A percentile compares a stretch with the other conserved stretches of the same genome.
Conservation (phyloP, 2,329 filamentous ascomycete genomes). For the Diaporthe citrichinensis region DNA sequence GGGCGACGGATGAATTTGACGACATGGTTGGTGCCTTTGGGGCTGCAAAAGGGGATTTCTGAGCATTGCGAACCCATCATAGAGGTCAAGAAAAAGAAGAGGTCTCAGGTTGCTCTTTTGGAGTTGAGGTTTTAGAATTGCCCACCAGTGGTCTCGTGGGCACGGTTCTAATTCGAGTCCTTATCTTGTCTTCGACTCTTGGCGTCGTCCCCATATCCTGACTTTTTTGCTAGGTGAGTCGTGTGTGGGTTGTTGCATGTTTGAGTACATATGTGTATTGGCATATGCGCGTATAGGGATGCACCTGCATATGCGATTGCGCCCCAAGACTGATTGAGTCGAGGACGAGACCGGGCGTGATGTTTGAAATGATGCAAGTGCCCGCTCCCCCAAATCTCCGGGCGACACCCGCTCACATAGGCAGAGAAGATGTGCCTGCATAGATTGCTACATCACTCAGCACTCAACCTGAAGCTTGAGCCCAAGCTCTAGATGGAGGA, state of each 20-base stretch:
- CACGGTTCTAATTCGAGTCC: slow-evolving; percentile 13
- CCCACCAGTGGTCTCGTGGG: neutral
- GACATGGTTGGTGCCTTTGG: slow-evolving; percentile 24
- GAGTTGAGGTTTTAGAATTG: slow-evolving; percentile 40
- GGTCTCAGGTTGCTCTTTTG: slow-evolving; percentile 32
- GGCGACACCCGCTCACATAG: neutral
- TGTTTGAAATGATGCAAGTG: neutral
- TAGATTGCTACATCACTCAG: neutral
- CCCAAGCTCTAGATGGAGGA: neutral
- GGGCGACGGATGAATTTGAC: slow-evolving; percentile 37
- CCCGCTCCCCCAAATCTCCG: neutral
- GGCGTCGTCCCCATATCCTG: neutral
- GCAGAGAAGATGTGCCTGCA: neutral
- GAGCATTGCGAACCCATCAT: slow-evolving; percentile 36
- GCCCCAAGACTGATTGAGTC: neutral
- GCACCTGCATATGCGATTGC: neutral
- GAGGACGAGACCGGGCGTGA: neutral
- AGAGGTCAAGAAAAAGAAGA: slow-evolving; percentile 34
- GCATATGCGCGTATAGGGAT: neutral
- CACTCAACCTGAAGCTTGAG: neutral
- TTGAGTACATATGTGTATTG: neutral
- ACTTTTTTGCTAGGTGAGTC: neutral
- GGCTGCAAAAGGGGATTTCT: slow-evolving; percentile 18
- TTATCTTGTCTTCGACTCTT: neutral
- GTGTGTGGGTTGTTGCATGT: neutral